Evolutionary conservation across 2,329 filamentous ascomycete genomes (phyloP).

Genomic region (Thielaviopsis ethacetica): DNA sequence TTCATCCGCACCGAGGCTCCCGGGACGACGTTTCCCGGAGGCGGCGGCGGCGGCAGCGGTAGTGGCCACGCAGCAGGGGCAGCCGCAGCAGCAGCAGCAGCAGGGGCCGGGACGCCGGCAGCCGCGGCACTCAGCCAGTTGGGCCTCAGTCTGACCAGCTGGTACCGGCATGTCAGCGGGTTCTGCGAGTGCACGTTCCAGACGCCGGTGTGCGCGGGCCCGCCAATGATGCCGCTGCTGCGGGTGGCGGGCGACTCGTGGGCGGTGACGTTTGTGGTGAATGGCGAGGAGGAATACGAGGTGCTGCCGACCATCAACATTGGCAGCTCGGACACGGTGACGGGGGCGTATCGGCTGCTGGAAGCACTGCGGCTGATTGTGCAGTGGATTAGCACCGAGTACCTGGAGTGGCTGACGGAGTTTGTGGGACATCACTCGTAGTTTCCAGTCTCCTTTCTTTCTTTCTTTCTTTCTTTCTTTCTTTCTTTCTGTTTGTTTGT

Average conservation of each 20-base stretch:
- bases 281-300: conserved; percentile 8
- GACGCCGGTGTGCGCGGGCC: conserved; percentile 3
- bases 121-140: conserved; percentile 3
- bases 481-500: not conserved
- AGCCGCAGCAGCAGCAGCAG: not conserved
- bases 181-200: conserved; percentile 9
- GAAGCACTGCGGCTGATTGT: conserved; percentile 3
- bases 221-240: conserved; percentile 8
- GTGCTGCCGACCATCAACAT: conserved; percentile 8
- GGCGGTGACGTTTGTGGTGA: conserved; percentile 9
- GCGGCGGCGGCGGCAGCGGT: not conserved
- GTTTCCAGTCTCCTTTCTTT: not conserved
- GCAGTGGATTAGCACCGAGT: conserved; percentile 6
- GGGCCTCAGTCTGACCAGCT: conserved; percentile 1
- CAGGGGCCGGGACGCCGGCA: not conserved
- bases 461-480: not conserved
- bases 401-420: conserved; percentile 9
- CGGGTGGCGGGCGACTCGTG: conserved; percentile 7
- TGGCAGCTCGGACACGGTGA: conserved; percentile 9
- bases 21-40: not conserved
- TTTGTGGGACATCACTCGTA: conserved; percentile 8
- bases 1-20: conserved; percentile 5
- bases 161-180: conserved; percentile 5
- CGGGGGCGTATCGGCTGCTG: conserved; percentile 8
- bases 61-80: not conserved